Base-by-base conservation (phyloP, 2,329 filamentous ascomycete genomes). In the Ophidiomyces ophidiicola region DNA sequence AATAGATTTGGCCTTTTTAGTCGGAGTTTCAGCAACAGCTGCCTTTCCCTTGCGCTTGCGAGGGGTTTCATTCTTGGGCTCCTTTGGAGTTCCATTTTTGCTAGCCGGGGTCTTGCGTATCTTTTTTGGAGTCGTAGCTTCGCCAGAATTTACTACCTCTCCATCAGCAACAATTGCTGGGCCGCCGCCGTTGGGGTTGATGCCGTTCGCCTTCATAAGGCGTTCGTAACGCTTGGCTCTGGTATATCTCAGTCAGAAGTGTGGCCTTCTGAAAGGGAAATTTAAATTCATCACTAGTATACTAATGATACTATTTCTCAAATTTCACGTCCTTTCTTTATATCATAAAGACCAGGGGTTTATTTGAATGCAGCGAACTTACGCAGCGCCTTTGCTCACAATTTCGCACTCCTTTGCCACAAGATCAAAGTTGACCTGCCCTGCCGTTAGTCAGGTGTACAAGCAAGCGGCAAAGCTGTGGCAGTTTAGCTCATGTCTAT, bases 181-280 rank as follows among this genome's bases (percentile, higher is more conserved):
- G 25, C 24, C 23, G 32, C 20, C 35, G 15, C 48, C 48, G 33
- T 42, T 46, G 18, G 53, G 49, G 30, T 46, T 46, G 41, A 78
- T 70, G 18, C 66, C 67, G 46, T 77, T 64, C 6, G 69, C 60
- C 53, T 78, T 77, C 59, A 79, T 64, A 53, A 82, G 67, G 21
- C 78, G 71, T 56, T 79, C 74, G 50, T 78, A 82, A 48, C 78
- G 66, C 59, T 82, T 82, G 46, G 76, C 71, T 1, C 78, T 82
- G 50, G 44, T 8, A 19, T 4, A 23, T 25, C 6, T 24, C 20
- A 12, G 10, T 42, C 14, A 42, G 33, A 19, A 24, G 11, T 17
- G 18, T 21, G 31, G 18, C n/a, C n/a, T n/a, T n/a, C n/a, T n/a
- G n/a, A n/a, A n/a, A n/a, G n/a, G n/a, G n/a, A n/a, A n/a, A n/a